These are phyloP conservation scores for Fusarium zealandicum DNA, from an alignment of 2,329 filamentous ascomycete species.

Conservation along the genomic window DNA sequence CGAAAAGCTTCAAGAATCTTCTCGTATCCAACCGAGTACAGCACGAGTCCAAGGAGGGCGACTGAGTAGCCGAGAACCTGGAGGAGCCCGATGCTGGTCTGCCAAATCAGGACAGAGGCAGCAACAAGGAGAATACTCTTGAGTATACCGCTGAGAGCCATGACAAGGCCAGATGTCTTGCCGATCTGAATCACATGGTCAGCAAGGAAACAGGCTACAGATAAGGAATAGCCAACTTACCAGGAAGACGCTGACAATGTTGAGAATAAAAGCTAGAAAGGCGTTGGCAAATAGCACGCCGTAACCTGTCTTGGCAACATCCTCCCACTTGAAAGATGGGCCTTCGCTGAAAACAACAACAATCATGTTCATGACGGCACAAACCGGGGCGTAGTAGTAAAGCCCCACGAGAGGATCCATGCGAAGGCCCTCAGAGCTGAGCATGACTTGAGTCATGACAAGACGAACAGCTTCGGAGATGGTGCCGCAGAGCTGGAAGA, in stretches of 20 bases:
- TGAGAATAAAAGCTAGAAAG: slow-evolving; percentile 79
- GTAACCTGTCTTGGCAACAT: slow-evolving; percentile 71
- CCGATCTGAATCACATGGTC: slow-evolving; percentile 69
- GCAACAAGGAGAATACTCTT: slow-evolving; percentile 87
- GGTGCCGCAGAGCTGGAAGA: slow-evolving; percentile 77
- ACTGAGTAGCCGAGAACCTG: slow-evolving; percentile 82
- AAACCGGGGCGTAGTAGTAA: slow-evolving; percentile 89
- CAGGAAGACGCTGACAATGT: slow-evolving; percentile 85
- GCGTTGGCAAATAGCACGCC: slow-evolving; percentile 75
- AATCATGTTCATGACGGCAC: slow-evolving; percentile 79
- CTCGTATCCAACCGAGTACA: slow-evolving; percentile 56
- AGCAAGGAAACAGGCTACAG: background rate
- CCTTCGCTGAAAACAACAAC: slow-evolving; percentile 75
- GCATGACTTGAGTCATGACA: slow-evolving; percentile 84
- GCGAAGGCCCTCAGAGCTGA: slow-evolving; percentile 78
- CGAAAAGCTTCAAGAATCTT: slow-evolving; percentile 41
- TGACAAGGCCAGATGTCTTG: slow-evolving; percentile 84
- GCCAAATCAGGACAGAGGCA: slow-evolving; percentile 79
- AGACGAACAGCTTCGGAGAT: slow-evolving; percentile 81
- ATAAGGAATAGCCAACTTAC: slow-evolving; percentile 58
- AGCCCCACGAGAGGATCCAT: slow-evolving; percentile 89
- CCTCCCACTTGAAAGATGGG: slow-evolving; percentile 68
- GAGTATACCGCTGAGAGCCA: slow-evolving; percentile 85
- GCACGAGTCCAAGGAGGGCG: slow-evolving; percentile 61
- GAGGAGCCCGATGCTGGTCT: slow-evolving; percentile 71